Evolutionary conservation across 176 grass and related monocot genomes (phyloP), one percentile per base, ranked within the genome.

Genomic region (Aegilops umbellulata): DNA sequence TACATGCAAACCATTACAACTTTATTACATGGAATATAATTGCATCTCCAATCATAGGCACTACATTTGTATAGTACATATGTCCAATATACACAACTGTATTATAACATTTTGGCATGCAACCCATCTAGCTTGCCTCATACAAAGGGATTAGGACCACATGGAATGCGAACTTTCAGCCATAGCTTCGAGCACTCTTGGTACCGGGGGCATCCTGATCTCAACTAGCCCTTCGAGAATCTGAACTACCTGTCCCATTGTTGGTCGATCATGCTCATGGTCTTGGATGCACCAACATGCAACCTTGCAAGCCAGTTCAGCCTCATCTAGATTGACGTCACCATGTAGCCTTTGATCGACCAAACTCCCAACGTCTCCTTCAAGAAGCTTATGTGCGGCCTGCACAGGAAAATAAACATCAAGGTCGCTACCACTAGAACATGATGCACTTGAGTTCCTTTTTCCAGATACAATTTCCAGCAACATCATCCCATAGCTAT

Each of bases 211-310:
- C 60, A 78, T 78, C 16, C 29, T 31, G 1, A 82, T 74, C 14
- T 86, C 4, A 1, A 85, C 10, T 46, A 51, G 22, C 1, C 88
- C 83, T 22, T 90, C 84, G 1, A 90, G 69, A 78, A 79, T 78
- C 58, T 73, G 65, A 69, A 86, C 79, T 30, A 86, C 66, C 47
- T 89, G 65, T 16, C 76, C 34, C 84, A 90, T 90, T 14, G 88
- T 82, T 22, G 88, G 88, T 53, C 84, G 64, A 60, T 42, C 29
- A 70, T 42, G 51, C 68, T 90, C 88, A 8, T 78, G 22, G 38
- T 61, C 79, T 67, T 90, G 84, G 30, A 90, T 85, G 24, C 88
- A 90, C 88, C 88, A 86, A n/a, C 84, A 82, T 47, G 83, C 78
- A 65, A 83, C 61, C 69, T 86, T 86, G 16, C 77, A 79, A 66